Evolutionary conservation across 495 filamentous ascomycete species (phyloP).

Genomic region (Parmelia sp.): DNA sequence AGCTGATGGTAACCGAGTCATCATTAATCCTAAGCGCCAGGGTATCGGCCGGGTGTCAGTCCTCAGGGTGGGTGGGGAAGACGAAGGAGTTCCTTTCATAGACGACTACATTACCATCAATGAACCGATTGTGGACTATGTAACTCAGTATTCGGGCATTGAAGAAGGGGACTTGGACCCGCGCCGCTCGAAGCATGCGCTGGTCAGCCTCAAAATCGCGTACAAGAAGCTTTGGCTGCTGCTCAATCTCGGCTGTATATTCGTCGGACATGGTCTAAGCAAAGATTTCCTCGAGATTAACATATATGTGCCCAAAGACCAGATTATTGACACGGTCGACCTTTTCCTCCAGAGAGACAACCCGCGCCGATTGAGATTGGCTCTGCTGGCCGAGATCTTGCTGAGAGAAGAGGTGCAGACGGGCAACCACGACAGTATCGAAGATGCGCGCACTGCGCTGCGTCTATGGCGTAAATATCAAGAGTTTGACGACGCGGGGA

Average conservation of each 20-base stretch:
- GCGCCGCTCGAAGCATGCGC: slow-evolving; percentile 62
- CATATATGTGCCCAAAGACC: slow-evolving; percentile 84
- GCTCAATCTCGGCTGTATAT: slow-evolving; percentile 86
- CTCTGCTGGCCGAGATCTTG: slow-evolving; percentile 77
- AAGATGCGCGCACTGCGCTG: slow-evolving; percentile 85
- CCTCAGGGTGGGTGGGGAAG: slow-evolving; percentile 65
- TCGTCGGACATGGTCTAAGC: slow-evolving; percentile 85
- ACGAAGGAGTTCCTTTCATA: slow-evolving; percentile 81
- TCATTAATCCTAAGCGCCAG: slow-evolving; percentile 74
- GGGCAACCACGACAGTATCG: slow-evolving; percentile 84
- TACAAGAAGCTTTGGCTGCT: slow-evolving; percentile 98
- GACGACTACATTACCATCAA: slow-evolving; percentile 93
- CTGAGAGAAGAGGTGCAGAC: slow-evolving; percentile 88
- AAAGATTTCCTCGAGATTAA: slow-evolving; percentile 98
- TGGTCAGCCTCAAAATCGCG: slow-evolving; percentile 80
- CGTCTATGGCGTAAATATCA: slow-evolving; percentile 84
- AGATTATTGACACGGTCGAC: slow-evolving; percentile 89
- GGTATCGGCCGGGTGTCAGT: slow-evolving; percentile 86
- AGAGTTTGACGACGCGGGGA: slow-evolving; percentile 79
- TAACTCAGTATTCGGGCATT: slow-evolving; percentile 90
- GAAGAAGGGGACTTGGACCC: slow-evolving; percentile 75
- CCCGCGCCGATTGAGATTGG: slow-evolving; percentile 62
- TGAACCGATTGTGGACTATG: slow-evolving; percentile 90
- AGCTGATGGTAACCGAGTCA: slow-evolving; percentile 79
- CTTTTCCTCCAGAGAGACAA: slow-evolving; percentile 65